phyloP scores from a whole-genome alignment of 768 basidiomycete genomes.

The Leccinum sublutescens region DNA sequence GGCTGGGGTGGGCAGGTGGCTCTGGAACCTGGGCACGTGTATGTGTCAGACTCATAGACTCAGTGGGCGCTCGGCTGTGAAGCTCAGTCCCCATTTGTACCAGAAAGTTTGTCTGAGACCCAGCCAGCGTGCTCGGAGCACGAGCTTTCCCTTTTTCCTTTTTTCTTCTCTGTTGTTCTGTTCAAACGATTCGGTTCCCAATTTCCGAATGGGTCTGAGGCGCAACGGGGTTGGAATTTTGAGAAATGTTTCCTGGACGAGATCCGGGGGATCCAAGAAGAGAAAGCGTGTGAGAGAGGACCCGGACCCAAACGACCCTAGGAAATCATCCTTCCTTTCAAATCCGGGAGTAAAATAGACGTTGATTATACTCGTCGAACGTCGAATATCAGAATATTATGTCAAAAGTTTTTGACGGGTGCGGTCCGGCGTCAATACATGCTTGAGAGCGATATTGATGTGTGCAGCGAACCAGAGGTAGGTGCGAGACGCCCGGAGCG shows the following conservation, averaged over 20 bases:
- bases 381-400: slow-evolving; percentile 8
- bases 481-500: not conserved
- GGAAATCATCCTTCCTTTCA: not conserved
- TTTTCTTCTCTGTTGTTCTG: not conserved
- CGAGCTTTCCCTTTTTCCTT: slow-evolving; percentile 1
- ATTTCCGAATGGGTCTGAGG: slow-evolving; percentile 22
- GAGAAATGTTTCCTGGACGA: slow-evolving; percentile 7
- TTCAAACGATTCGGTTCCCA: slow-evolving; percentile 4
- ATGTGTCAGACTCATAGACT: not conserved
- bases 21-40: not conserved
- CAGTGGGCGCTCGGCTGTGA: not conserved
- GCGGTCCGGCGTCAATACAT: not conserved
- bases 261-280: not conserved
- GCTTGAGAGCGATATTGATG: not conserved
- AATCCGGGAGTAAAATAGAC: slow-evolving; percentile 9
- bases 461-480: not conserved
- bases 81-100: not conserved
- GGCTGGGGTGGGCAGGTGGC: not conserved
- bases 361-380: slow-evolving; percentile 9
- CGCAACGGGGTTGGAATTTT: slow-evolving; percentile 4
- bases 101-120: not conserved
- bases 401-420: not conserved
- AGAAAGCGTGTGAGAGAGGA: not conserved
- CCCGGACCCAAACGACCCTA: slow-evolving; percentile 9
- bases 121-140: slow-evolving; percentile 18